Percentiles rank a stretch among this genome's conserved stretches.
Evolutionary conservation across 139 green algal species (phyloP).

Genomic region (Picocystis salinarum): DNA sequence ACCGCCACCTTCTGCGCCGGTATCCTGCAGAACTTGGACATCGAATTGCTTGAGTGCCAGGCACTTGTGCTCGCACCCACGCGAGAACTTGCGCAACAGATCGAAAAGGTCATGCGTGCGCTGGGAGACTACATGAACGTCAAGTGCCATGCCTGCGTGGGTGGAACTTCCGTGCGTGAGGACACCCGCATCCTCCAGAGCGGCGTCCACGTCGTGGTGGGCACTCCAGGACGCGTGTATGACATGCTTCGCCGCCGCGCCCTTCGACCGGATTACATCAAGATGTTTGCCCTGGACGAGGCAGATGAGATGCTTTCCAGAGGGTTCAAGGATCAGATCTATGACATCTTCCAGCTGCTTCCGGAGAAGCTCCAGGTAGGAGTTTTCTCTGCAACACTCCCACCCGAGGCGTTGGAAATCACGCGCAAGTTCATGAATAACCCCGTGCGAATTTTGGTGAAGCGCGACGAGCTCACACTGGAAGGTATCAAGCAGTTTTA

Average conservation of each 20-base stretch:
- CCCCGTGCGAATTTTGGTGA: slow-evolving; percentile 97
- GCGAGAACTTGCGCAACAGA: slow-evolving; percentile 98
- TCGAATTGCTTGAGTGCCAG: slow-evolving; percentile 81
- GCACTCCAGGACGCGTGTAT: slow-evolving; percentile 92
- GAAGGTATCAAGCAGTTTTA: slow-evolving; percentile 99
- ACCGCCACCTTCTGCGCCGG: slow-evolving; percentile 97
- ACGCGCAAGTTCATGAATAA: slow-evolving; percentile 99
- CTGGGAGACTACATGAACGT: slow-evolving; percentile 73
- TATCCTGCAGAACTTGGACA: slow-evolving; percentile 96
- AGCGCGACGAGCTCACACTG: slow-evolving; percentile 98
- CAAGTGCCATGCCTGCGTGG: slow-evolving; percentile 98
- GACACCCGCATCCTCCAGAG: slow-evolving; percentile 80
- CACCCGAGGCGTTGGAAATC: slow-evolving; percentile 96
- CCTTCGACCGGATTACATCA: slow-evolving; percentile 67
- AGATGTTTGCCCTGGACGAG: slow-evolving; percentile 96
- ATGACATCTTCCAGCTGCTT: slow-evolving; percentile 99
- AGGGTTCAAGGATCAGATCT: slow-evolving; percentile 99
- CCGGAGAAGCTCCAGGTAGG: slow-evolving; percentile 96
- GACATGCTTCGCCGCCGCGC: slow-evolving; percentile 94
- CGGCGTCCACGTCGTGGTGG: slow-evolving; percentile 86
- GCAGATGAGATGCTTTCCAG: slow-evolving; percentile 97
- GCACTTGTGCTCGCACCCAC: slow-evolving; percentile 94
- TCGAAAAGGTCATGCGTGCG: slow-evolving; percentile 97
- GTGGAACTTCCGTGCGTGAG: slow-evolving; percentile 89
- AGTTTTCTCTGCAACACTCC: slow-evolving; percentile 96